Base-by-base conservation (phyloP, 106 monocot genomes). In the Ottelia alismoides region DNA sequence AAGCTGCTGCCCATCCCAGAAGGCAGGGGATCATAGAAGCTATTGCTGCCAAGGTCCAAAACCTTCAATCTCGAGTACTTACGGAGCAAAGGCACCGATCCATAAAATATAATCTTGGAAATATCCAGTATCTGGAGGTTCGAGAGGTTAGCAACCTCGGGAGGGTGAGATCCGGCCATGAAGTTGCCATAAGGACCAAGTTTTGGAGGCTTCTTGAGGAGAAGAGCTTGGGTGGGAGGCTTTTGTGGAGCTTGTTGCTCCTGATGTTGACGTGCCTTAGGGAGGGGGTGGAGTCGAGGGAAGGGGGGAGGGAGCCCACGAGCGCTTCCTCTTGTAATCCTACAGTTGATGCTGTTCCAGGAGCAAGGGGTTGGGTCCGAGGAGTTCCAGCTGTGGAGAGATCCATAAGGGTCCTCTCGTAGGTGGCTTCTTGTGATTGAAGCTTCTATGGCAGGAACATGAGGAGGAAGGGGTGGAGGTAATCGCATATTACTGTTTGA, bases 201-300 rank as follows among this genome's bases (percentile, higher is more conserved):
- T 68, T 80, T 64, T 77, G 85, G 18, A 85, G 66, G 20, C 70
- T 45, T 11, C 16, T 31, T 11, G 50, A 44, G 28, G 31, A 18
- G 66, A 74, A 70, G 22, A 85, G 44, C 10, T 18, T 53, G 2
- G 55, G 2, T 0, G 80, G 80, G 2, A 85, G 22, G 30, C 23
- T 28, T 2, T 80, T 80, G 7, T 59, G 57, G 55, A 85, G 70
- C 31, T 28, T 30, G 67, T 85, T 85, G 74, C 35, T 71, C 30
- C 74, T 58, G 27, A 85, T 68, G 30, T 85, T 80, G 73, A 85
- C n/a, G 55, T 77, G 80, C n/a, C 80, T 58, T 31, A 85, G 85
- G 17, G 67, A 77, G 12, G 76, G 20, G 45, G 74, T 60, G 48
- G 66, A 51, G 1, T 67, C 63, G 14, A 74, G 60, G 20, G 64